These are phyloP conservation scores for Seminavis robusta DNA, from an alignment of 108 stramenopile genomes.

Conservation along the genomic window DNA sequence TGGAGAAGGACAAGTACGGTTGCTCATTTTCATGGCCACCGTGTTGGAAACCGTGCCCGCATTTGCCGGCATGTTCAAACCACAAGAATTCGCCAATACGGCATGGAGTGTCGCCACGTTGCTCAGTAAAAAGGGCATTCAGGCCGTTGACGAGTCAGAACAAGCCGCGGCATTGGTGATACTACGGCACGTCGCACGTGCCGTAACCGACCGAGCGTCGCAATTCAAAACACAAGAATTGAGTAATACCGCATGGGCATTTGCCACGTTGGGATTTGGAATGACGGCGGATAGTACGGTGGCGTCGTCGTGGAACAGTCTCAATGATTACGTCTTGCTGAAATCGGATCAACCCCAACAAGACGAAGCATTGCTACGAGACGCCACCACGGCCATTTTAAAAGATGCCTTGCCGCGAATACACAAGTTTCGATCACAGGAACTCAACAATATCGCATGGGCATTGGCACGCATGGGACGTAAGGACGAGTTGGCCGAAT, in stretches of 20 bases:
- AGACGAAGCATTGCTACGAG: constrained; percentile 41
- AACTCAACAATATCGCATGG: constrained; percentile 82
- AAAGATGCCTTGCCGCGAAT: constrained; percentile 35
- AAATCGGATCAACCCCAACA: constrained; percentile 42
- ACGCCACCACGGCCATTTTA: constrained; percentile 37
- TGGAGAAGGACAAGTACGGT: constrained; percentile 23
- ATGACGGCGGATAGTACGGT: constrained; percentile 19
- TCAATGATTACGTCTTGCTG: constrained; percentile 65
- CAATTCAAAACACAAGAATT: constrained; percentile 74
- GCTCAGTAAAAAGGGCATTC: constrained; percentile 26
- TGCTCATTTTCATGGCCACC: constrained; percentile 56
- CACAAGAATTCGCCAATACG: constrained; percentile 70
- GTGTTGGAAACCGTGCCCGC: constrained; percentile 43
- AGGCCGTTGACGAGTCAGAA: constrained; percentile 2
- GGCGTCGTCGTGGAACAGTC: not conserved
- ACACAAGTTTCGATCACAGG: constrained; percentile 59
- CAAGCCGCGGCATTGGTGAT: constrained; percentile 45
- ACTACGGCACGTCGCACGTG: constrained; percentile 47
- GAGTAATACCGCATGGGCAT: constrained; percentile 60
- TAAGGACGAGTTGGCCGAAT: constrained; percentile 34
- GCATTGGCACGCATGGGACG: constrained; percentile 57
- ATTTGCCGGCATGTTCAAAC: constrained; percentile 64
- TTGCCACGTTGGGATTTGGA: constrained; percentile 80
- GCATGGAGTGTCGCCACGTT: constrained; percentile 78
- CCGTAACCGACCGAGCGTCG: constrained; percentile 27